Evolutionary conservation across 768 basidiomycete genomes (phyloP), one percentile per base, ranked within the genome.

Genomic region (Dentipellis fragilis): DNA sequence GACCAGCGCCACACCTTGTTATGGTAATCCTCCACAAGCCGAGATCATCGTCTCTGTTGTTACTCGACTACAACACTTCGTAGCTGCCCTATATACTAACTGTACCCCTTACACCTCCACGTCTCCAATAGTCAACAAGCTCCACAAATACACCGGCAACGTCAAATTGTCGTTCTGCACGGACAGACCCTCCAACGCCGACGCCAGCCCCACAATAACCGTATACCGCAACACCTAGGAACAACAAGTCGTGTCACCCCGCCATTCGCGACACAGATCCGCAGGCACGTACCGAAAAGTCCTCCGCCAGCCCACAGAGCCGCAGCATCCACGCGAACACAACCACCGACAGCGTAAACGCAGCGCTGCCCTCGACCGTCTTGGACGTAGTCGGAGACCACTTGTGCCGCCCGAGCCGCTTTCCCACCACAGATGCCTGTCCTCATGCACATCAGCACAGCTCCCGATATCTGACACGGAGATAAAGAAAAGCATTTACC

Each of bases 131-230:
- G 85, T 84, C 36, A 93, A 73, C 72, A 92, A 75, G 66, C 89
- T 87, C 93, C 93, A 99, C 75, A 94, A 84, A 68, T 87, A 98
- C 69, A 98, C 72, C n/a, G 96, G 95, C 59, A 99, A 74, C 42
- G 90, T 92, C 61, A 99, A 75, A 71, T 99, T 99, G 71, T 99
- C 96, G 70, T 98, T 98, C 72, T 99, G 96, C 66, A 87, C 86
- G 17, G 91, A 92, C 55, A 93, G 70, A 14, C 93, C 96, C 71
- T 99, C 96, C 60, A 98, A 76, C 45, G 90, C 67, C 2, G 84
- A 83, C 4, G 88, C 76, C 42, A 88, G 65, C n/a, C 71, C 68
- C 29, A 84, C 76, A 34, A 87, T 83, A 47, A 77, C 62, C 12
- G 76, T 68, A 68, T 94, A 98, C 22, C 84, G 76, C 47, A 72